These are phyloP conservation scores for Leucocoprinus birnbaumii DNA, from an alignment of 768 basidiomycete genomes.

Conservation along the genomic window DNA sequence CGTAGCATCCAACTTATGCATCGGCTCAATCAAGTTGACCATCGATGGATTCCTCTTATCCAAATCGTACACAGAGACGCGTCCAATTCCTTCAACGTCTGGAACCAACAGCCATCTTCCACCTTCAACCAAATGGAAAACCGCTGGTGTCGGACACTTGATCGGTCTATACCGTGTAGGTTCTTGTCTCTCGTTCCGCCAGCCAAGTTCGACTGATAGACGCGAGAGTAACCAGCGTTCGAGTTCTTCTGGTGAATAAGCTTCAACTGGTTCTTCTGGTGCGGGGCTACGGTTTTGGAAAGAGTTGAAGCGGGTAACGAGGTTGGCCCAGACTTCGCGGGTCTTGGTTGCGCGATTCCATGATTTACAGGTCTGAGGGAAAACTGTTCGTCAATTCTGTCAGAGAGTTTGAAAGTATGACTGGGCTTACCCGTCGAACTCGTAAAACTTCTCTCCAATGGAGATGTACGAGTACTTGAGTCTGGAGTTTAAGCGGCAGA, in stretches of 20 bases:
- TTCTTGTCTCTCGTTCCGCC: conserved; percentile 11
- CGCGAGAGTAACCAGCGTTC: conserved; percentile 10
- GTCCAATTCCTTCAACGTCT: conserved; percentile 9
- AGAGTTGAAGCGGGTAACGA: conserved; percentile 8
- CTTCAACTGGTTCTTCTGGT: conserved; percentile 10
- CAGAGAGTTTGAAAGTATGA: not conserved
- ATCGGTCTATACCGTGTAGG: conserved; percentile 8
- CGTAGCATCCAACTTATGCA: conserved; percentile 10
- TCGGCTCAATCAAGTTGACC: conserved; percentile 8
- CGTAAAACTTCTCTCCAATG: conserved; percentile 12
- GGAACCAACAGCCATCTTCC: conserved; percentile 12
- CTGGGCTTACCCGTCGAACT: conserved; percentile 8
- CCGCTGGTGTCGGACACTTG: conserved; percentile 4
- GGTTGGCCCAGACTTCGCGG: conserved; percentile 4
- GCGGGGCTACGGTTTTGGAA: conserved; percentile 5
- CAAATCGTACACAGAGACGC: conserved; percentile 11
- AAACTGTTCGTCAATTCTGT: not conserved
- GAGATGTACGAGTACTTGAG: conserved; percentile 6
- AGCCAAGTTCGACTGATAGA: conserved; percentile 10
- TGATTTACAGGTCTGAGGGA: conserved; percentile 10
- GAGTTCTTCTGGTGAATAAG: conserved; percentile 6
- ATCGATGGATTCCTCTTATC: conserved; percentile 2
- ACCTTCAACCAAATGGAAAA: conserved; percentile 11
- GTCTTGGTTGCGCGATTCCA: conserved; percentile 12
- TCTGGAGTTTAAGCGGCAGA: conserved; percentile 7